These are phyloP conservation scores for Penicillium freii DNA, from an alignment of 2,329 filamentous ascomycete genomes.

Conservation along the genomic window DNA sequence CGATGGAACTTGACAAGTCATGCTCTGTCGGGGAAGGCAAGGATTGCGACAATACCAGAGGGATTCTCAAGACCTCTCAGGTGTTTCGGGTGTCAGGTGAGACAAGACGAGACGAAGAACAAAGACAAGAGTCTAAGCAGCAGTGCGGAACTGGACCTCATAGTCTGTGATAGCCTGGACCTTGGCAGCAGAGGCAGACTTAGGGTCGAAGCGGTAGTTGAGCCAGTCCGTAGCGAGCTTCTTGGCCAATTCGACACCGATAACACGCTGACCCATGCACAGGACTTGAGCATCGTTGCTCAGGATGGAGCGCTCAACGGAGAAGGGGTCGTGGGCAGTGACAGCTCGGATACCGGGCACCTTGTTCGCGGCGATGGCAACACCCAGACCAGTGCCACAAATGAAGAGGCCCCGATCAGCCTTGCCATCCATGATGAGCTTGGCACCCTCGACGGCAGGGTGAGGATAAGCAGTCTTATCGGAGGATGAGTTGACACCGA, in stretches of 20 bases:
- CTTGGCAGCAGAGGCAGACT: slow-evolving; percentile 62
- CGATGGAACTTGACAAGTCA: not conserved
- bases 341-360: slow-evolving; percentile 81
- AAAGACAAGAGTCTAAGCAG: slow-evolving; percentile 11
- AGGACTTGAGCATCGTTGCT: slow-evolving; percentile 86
- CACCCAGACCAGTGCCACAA: slow-evolving; percentile 82
- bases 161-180: slow-evolving; percentile 50
- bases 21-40: not conserved
- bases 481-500: slow-evolving; percentile 63
- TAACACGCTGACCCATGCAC: slow-evolving; percentile 80
- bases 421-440: slow-evolving; percentile 48
- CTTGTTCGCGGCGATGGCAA: slow-evolving; percentile 88
- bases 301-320: slow-evolving; percentile 73
- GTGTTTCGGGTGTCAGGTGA: not conserved
- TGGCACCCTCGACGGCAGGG: slow-evolving; percentile 70
- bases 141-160: slow-evolving; percentile 37
- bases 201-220: slow-evolving; percentile 73
- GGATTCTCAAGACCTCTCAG: not conserved
- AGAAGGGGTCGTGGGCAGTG: slow-evolving; percentile 83
- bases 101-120: not conserved
- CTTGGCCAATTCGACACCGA: slow-evolving; percentile 76
- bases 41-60: not conserved
- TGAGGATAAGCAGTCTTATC: slow-evolving; percentile 84
- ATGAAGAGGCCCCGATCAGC: slow-evolving; percentile 74
- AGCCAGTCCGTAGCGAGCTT: slow-evolving; percentile 78